These are phyloP conservation scores for Gloeopeniophorella convolvens DNA, from an alignment of 768 basidiomycete genomes.

Conservation along the genomic window DNA sequence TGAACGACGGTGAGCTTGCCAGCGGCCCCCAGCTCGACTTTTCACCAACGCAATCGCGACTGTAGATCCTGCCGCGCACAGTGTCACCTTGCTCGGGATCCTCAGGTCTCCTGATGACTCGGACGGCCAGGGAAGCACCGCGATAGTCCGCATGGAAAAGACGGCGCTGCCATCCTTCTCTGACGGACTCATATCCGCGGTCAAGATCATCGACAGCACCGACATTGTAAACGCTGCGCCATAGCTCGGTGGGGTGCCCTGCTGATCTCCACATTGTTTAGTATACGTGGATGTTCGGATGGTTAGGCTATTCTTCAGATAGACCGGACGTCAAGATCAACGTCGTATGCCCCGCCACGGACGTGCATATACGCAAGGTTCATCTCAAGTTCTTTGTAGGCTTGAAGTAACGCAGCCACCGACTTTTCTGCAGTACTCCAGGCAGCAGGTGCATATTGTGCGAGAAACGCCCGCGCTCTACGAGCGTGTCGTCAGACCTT, in stretches of 20 bases:
- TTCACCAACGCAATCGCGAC: background rate
- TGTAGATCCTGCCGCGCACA: slow-evolving; percentile 13
- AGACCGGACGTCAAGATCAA: slow-evolving; percentile 75
- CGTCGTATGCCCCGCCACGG: slow-evolving; percentile 83
- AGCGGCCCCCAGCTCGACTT: slow-evolving; percentile 24
- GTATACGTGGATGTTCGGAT: slow-evolving; percentile 81
- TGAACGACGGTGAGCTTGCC: slow-evolving; percentile 16
- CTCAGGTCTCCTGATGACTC: background rate
- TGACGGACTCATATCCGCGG: slow-evolving; percentile 33
- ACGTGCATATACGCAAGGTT: slow-evolving; percentile 83
- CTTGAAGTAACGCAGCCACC: background rate
- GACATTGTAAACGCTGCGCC: no score
- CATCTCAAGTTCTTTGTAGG: background rate
- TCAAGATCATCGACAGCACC: slow-evolving; percentile 48
- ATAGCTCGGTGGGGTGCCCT: slow-evolving; percentile 24
- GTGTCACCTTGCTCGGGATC: slow-evolving; percentile 11
- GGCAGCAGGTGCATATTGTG: slow-evolving; percentile 65
- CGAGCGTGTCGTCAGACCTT: slow-evolving; percentile 62
- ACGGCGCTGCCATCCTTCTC: slow-evolving; percentile 54
- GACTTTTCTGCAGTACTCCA: slow-evolving; percentile 58
- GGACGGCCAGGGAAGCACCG: slow-evolving; percentile 24
- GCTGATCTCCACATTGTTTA: slow-evolving; percentile 27
- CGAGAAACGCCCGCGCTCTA: slow-evolving; percentile 81
- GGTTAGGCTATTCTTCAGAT: slow-evolving; percentile 40
- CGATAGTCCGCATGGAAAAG: slow-evolving; percentile 76